Evolutionary conservation across 2,329 filamentous ascomycete genomes (phyloP).

Genomic region (Massarina eburnea): DNA sequence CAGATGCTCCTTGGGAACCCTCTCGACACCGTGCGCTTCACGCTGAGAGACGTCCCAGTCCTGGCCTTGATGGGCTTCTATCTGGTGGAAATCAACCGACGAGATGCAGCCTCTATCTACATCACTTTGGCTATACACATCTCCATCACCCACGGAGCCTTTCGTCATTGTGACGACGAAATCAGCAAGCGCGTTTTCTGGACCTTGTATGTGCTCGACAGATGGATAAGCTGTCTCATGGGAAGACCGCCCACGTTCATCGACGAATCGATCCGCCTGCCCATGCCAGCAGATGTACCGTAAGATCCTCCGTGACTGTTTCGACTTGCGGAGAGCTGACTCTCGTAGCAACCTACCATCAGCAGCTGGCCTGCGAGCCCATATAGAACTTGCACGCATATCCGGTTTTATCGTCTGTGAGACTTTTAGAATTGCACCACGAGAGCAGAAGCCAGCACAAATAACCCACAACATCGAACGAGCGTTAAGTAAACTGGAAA

Average conservation of each 20-base stretch:
- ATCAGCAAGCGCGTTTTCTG: conserved; percentile 22
- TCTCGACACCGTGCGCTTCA: conserved; percentile 26
- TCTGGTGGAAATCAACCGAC: conserved; percentile 30
- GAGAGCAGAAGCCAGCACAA: conserved; percentile 7
- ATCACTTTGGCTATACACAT: conserved; percentile 29
- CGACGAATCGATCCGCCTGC: conserved; percentile 27
- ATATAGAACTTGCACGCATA: conserved; percentile 25
- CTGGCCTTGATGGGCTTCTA: conserved; percentile 30
- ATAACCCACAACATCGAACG: conserved; percentile 16
- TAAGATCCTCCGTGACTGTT: conserved; percentile 13
- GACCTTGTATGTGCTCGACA: conserved; percentile 30
- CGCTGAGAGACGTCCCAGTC: conserved; percentile 25
- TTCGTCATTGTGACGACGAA: conserved; percentile 20
- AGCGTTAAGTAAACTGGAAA: conserved; percentile 22
- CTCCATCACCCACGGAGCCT: conserved; percentile 28
- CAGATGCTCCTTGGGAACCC: conserved; percentile 28
- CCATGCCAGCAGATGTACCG: conserved; percentile 22
- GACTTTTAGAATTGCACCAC: conserved; percentile 25
- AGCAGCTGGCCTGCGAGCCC: conserved; percentile 24
- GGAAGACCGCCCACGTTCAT: conserved; percentile 26
- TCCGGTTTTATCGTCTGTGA: conserved; percentile 30
- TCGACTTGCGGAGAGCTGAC: conserved; percentile 1
- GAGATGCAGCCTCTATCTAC: conserved; percentile 30
- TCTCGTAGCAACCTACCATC: conserved; percentile 20
- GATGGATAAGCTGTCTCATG: conserved; percentile 31